phyloP scores from a whole-genome alignment of 352 stramenopile genomes.

The Pythium rishiriense region DNA sequence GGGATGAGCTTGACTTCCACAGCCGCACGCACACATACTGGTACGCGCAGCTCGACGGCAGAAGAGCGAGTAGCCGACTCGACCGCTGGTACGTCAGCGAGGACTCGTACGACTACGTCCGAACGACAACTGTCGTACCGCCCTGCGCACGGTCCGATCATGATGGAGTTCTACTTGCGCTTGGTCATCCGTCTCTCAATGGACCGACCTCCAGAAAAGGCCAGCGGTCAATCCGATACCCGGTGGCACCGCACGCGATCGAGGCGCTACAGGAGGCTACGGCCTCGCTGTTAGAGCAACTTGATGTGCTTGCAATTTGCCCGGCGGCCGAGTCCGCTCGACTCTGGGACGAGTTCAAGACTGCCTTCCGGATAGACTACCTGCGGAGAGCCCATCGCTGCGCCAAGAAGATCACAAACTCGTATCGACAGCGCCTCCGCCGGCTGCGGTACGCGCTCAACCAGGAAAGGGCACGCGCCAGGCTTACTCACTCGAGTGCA shows the following conservation, averaged over 20 bases:
- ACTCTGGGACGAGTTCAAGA: neutral
- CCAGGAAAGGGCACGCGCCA: neutral
- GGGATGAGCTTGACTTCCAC: neutral
- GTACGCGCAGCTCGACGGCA: neutral
- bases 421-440: neutral
- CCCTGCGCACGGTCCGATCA: neutral
- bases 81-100: constrained; percentile 4
- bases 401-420: neutral
- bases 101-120: no score
- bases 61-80: neutral
- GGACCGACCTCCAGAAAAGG: neutral
- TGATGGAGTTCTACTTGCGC: no score
- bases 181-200: no score
- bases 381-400: neutral
- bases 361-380: neutral
- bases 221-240: neutral
- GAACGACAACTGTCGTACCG: neutral
- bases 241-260: neutral
- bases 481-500: no score
- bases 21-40: constrained; percentile 4
- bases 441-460: neutral
- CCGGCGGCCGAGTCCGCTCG: neutral
- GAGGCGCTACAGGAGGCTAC: neutral
- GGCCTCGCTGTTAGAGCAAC: no score
- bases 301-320: no score